Conservation (phyloP, 805 yeast species). For the Jamesozyma spencerorum region DNA sequence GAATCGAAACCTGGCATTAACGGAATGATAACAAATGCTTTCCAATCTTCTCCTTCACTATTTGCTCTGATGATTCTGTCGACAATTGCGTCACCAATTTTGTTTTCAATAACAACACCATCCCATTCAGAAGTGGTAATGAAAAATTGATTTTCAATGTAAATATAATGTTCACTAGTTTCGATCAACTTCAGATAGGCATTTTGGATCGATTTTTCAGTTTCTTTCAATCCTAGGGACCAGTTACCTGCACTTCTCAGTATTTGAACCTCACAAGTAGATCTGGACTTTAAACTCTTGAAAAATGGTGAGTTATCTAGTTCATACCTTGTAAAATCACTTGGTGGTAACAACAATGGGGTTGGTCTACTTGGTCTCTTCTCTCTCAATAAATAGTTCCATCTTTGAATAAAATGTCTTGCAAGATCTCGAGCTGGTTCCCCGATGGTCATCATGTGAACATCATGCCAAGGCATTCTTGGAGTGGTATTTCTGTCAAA, state of each 20-base stretch:
- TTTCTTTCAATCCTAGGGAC: conserved; percentile 82
- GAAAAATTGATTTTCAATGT: conserved; percentile 93
- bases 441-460: conserved; percentile 91
- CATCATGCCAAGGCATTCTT: conserved; percentile 99
- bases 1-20: conserved; percentile 96
- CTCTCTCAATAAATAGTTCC: conserved; percentile 90
- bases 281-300: conserved; percentile 40
- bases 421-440: conserved; percentile 88
- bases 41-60: conserved; percentile 69
- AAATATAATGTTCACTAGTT: conserved; percentile 83
- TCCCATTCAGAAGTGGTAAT: conserved; percentile 81
- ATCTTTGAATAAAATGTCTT: conserved; percentile 92
- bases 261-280: conserved; percentile 87
- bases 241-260: conserved; percentile 84
- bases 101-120: conserved; percentile 74
- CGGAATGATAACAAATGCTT: conserved; percentile 85
- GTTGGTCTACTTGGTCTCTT: conserved; percentile 92
- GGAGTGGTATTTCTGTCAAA: conserved; percentile 74
- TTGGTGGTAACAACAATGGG: conserved; percentile 86
- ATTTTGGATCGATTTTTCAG: conserved; percentile 83
- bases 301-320: conserved; percentile 42
- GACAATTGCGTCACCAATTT: conserved; percentile 91
- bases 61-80: conserved; percentile 89
- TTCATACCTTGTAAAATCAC: conserved; percentile 72
- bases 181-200: conserved; percentile 89